Percentiles rank a stretch among this genome's conserved stretches.
Evolutionary conservation across 164 flowering plant species (phyloP).

Genomic region (Macadamia tetraphylla): DNA sequence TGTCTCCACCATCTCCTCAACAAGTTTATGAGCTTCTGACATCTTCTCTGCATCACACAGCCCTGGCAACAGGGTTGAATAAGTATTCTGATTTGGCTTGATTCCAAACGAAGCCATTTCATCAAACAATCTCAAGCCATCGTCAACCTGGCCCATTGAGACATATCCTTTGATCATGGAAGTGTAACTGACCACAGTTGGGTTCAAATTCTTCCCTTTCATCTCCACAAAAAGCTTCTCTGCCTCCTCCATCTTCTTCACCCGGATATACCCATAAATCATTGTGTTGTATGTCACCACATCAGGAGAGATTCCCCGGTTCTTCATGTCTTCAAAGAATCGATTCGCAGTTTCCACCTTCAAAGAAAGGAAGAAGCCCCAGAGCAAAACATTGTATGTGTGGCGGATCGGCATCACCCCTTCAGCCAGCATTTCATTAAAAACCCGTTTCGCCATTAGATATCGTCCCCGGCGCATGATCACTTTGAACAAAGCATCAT

Average conservation of each 20-base stretch:
- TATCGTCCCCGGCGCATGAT: slow-evolving; percentile 71
- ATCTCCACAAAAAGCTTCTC: slow-evolving; percentile 72
- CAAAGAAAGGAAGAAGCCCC: slow-evolving; percentile 79
- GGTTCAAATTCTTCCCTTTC: slow-evolving; percentile 58
- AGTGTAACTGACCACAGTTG: slow-evolving; percentile 73
- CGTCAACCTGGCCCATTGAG: slow-evolving; percentile 57
- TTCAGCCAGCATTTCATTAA: slow-evolving; percentile 72
- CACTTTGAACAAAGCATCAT: slow-evolving; percentile 72
- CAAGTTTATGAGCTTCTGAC: slow-evolving; percentile 50
- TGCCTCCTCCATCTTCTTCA: slow-evolving; percentile 67
- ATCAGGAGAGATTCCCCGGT: slow-evolving; percentile 54
- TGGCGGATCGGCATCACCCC: slow-evolving; percentile 71
- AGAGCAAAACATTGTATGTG: slow-evolving; percentile 72
- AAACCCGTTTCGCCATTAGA: slow-evolving; percentile 87
- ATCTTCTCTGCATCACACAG: slow-evolving; percentile 74
- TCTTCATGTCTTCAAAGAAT: slow-evolving; percentile 83
- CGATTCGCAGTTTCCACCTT: slow-evolving; percentile 63
- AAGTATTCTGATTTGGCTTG: slow-evolving; percentile 67
- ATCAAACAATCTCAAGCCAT: slow-evolving; percentile 54
- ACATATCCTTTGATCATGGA: slow-evolving; percentile 89
- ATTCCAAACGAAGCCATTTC: slow-evolving; percentile 69
- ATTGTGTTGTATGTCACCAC: slow-evolving; percentile 70
- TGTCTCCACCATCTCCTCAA: slow-evolving; percentile 68
- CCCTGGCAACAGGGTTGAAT: slow-evolving; percentile 70
- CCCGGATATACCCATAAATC: slow-evolving; percentile 66